Percentiles rank a stretch among this genome's conserved stretches.
phyloP scores from a whole-genome alignment of 768 basidiomycete genomes.

The Coprinellus micaceus region DNA sequence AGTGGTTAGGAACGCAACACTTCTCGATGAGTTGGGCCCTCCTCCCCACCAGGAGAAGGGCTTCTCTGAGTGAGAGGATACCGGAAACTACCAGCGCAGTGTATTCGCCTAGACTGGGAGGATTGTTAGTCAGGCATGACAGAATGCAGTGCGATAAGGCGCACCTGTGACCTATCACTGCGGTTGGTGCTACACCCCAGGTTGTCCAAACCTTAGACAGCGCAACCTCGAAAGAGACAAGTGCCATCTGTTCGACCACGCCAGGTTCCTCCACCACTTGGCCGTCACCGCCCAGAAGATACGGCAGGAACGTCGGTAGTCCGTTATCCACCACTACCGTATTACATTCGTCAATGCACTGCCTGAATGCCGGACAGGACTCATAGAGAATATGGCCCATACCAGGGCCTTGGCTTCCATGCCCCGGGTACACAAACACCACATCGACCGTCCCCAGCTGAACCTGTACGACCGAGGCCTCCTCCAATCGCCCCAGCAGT shows the following conservation, averaged over 20 bases:
- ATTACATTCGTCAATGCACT: constrained; percentile 58
- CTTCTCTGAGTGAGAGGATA: constrained; percentile 53
- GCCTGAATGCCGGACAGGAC: constrained; percentile 43
- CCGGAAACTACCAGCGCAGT: constrained; percentile 63
- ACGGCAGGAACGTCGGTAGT: constrained; percentile 47
- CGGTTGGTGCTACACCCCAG: constrained; percentile 62
- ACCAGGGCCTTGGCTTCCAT: constrained; percentile 62
- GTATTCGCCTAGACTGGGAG: constrained; percentile 67
- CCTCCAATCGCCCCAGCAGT: constrained; percentile 41
- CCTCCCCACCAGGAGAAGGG: constrained; percentile 52
- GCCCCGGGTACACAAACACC: constrained; percentile 72
- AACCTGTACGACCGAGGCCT: constrained; percentile 29
- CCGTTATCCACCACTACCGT: constrained; percentile 43
- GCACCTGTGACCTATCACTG: constrained; percentile 71
- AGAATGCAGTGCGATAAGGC: neutral
- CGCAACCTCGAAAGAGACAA: constrained; percentile 62
- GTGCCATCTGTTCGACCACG: constrained; percentile 48
- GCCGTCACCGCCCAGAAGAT: constrained; percentile 14
- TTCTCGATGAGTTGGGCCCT: constrained; percentile 55
- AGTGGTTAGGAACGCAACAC: constrained; percentile 39
- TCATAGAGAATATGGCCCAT: constrained; percentile 61
- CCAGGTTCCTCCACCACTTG: neutral
- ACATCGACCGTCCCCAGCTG: constrained; percentile 28
- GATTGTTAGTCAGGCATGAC: constrained; percentile 4
- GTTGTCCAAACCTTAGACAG: constrained; percentile 61